Conservation (phyloP, 345 rosid genomes). For the Brassica nigra region DNA sequence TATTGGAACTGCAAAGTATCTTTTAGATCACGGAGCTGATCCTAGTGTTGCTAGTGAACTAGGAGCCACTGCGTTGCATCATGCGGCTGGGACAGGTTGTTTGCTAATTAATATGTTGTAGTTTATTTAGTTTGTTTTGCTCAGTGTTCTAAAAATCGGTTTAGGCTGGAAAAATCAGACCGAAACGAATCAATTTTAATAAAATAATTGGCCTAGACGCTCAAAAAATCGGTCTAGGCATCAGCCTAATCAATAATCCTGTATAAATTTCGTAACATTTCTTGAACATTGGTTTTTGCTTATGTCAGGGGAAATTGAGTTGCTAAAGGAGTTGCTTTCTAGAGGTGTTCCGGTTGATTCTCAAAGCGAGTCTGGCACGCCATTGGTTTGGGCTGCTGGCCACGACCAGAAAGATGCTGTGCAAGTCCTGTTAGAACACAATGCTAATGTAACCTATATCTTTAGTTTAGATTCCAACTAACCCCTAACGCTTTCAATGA, state of each 20-base stretch:
- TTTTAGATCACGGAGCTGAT: slow-evolving; percentile 75
- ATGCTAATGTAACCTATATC: slow-evolving; percentile 59
- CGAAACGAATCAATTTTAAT: too few species aligned
- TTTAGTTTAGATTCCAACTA: background rate
- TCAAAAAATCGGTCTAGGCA: too few species aligned
- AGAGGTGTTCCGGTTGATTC: slow-evolving; percentile 71
- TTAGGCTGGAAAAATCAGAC: too few species aligned
- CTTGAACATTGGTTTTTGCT: background rate
- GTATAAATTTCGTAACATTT: too few species aligned
- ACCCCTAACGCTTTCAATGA: background rate
- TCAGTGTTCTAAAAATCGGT: background rate
- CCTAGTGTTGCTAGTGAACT: slow-evolving; percentile 72
- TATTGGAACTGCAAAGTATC: slow-evolving; percentile 69
- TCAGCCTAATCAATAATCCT: too few species aligned
- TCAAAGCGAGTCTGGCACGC: slow-evolving; percentile 90
- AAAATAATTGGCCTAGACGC: too few species aligned
- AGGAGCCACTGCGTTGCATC: slow-evolving; percentile 91
- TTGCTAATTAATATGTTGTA: background rate
- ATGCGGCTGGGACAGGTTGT: slow-evolving; percentile 82
- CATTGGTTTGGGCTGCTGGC: slow-evolving; percentile 92
- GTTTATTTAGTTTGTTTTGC: background rate
- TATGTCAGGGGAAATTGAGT: slow-evolving; percentile 62
- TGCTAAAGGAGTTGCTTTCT: slow-evolving; percentile 65
- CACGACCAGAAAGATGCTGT: slow-evolving; percentile 76
- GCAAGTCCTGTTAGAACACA: slow-evolving; percentile 71